Evolutionary conservation across 2,329 filamentous ascomycete genomes (phyloP).

Genomic region (Bipolaris sorokiniana): DNA sequence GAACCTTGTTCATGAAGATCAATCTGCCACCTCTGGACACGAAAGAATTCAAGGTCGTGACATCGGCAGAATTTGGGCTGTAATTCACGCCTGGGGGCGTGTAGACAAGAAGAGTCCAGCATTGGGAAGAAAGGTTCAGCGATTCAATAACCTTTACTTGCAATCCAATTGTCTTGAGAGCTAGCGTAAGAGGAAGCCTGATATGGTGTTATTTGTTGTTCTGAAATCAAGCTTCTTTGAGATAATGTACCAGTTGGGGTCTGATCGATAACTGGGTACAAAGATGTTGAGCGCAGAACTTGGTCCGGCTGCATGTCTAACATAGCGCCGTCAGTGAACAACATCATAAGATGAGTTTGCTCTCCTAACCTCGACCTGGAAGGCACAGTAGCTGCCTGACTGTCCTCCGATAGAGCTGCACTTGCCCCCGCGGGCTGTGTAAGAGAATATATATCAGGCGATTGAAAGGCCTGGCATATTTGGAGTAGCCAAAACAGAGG

Average conservation of each 20-base stretch:
- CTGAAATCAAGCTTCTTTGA: not conserved
- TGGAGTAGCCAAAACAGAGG: conserved; percentile 5
- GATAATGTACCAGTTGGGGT: conserved; percentile 10
- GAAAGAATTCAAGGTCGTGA: conserved; percentile 7
- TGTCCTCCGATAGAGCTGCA: conserved; percentile 1
- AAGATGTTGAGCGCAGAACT: conserved; percentile 11
- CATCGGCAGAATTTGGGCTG: conserved; percentile 9
- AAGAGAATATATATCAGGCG: conserved; percentile 13
- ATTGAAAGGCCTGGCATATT: conserved; percentile 10
- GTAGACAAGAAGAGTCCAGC: conserved; percentile 10
- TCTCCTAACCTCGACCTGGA: conserved; percentile 10
- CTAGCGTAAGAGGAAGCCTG: conserved; percentile 9
- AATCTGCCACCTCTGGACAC: conserved; percentile 10
- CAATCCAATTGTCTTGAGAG: conserved; percentile 12
- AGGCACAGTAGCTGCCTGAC: conserved; percentile 7
- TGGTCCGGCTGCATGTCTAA: conserved; percentile 9
- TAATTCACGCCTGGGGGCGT: conserved; percentile 11
- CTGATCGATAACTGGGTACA: conserved; percentile 7
- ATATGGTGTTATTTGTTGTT: not conserved
- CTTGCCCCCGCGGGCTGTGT: conserved; percentile 3
- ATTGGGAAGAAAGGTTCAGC: conserved; percentile 9
- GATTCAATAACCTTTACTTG: conserved; percentile 13
- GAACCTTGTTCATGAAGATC: conserved; percentile 17
- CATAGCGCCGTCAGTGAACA: not conserved
- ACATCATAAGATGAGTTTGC: not conserved